phyloP scores from a whole-genome alignment of 2,329 filamentous ascomycete genomes.

The Phyllosticta citrichinensis region DNA sequence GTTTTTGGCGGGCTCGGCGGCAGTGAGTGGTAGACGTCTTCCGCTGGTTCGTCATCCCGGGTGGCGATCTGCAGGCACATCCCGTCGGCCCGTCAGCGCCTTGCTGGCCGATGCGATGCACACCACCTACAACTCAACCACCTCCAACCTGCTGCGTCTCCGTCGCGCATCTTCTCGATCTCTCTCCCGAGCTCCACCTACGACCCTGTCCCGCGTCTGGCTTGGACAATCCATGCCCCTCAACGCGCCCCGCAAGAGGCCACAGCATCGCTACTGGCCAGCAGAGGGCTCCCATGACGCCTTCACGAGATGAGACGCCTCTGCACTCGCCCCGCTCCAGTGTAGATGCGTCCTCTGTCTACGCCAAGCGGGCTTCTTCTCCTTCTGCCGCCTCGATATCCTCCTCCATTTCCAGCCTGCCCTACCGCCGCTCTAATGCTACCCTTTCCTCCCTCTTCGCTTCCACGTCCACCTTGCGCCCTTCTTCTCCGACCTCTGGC shows the following conservation, averaged over 20 bases:
- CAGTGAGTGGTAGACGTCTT: too few relatives aligned
- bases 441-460: constrained; percentile 44
- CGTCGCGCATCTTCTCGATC: constrained; percentile 5
- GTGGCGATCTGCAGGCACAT: constrained; percentile 8
- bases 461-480: constrained; percentile 37
- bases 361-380: constrained; percentile 50
- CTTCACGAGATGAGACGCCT: constrained; percentile 29
- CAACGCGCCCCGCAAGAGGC: constrained; percentile 7
- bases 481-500: constrained; percentile 31
- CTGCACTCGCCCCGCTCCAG: constrained; percentile 28
- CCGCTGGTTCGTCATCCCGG: neutral
- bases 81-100: constrained; percentile 5
- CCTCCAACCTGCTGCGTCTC: neutral
- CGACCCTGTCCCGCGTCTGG: neutral
- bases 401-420: constrained; percentile 44
- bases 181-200: neutral
- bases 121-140: constrained; percentile 2
- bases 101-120: constrained; percentile 7
- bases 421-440: constrained; percentile 43
- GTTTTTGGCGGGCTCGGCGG: neutral
- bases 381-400: constrained; percentile 42
- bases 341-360: constrained; percentile 51
- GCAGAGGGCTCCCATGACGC: constrained; percentile 26
- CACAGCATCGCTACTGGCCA: constrained; percentile 1
- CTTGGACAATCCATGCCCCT: constrained; percentile 10